Conservation (phyloP, 148 eudicot species). For the Arbutus unedo region DNA sequence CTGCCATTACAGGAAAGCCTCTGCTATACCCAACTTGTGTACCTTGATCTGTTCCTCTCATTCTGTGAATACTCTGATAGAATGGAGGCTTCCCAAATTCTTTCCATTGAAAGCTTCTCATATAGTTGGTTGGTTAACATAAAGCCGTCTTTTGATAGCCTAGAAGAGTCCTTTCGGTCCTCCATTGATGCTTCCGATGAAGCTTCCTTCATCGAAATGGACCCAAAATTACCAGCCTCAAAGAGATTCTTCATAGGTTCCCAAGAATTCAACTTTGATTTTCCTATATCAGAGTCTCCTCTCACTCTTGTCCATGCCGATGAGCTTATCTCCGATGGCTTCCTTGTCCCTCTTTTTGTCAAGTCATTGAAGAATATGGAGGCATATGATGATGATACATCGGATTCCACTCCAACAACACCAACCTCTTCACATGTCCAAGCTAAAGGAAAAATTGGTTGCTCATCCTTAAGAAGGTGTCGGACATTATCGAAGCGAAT, state of each 20-base stretch:
- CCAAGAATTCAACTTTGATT: slow-evolving; percentile 51
- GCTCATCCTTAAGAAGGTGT: slow-evolving; percentile 57
- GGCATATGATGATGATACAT: slow-evolving; percentile 20
- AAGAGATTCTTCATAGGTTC: slow-evolving; percentile 54
- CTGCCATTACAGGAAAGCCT: slow-evolving; percentile 3
- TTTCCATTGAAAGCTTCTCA: slow-evolving; percentile 83
- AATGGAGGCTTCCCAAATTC: slow-evolving; percentile 50
- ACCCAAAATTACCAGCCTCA: slow-evolving; percentile 75
- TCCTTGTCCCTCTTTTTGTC: slow-evolving; percentile 43
- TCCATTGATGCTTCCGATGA: slow-evolving; percentile 53
- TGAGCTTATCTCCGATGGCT: slow-evolving; percentile 68
- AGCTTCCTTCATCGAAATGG: slow-evolving; percentile 82
- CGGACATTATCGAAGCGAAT: slow-evolving; percentile 51
- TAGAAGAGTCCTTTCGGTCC: slow-evolving; percentile 51
- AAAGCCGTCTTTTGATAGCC: slow-evolving; percentile 58
- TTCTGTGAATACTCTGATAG: slow-evolving; percentile 16
- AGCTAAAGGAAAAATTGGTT: slow-evolving; percentile 31
- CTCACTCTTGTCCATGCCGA: slow-evolving; percentile 53
- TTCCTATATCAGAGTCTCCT: slow-evolving; percentile 41
- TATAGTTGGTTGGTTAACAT: slow-evolving; percentile 74
- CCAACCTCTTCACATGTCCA: slow-evolving; percentile 16
- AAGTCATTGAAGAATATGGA: slow-evolving; percentile 32
- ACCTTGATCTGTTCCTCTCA: slow-evolving; percentile 1
- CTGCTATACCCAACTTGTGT: background rate
- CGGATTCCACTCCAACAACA: slow-evolving; percentile 25